Percentiles rank a stretch among this genome's conserved stretches.
Evolutionary conservation across 805 yeast species (phyloP).

Genomic region (Maudiozyma barnettii): DNA sequence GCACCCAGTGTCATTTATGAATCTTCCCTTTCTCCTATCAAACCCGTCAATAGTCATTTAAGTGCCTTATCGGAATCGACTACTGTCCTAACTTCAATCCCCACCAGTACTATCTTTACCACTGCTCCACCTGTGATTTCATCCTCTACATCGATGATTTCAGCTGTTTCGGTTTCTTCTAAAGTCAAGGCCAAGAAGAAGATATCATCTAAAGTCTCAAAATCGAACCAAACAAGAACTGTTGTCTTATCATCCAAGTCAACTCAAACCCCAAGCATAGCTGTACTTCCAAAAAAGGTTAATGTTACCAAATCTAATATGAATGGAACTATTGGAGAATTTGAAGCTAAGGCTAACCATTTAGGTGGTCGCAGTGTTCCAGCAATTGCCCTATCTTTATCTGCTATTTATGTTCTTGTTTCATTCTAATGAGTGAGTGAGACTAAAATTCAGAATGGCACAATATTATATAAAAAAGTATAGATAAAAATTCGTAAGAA

Average conservation of each 20-base stretch:
- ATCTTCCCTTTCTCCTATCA: not conserved
- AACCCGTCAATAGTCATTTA: too few species aligned
- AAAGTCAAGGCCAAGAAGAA: not conserved
- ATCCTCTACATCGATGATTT: not conserved
- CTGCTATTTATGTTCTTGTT: not conserved
- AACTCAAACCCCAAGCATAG: not conserved
- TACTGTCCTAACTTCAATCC: not conserved
- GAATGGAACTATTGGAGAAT: not conserved
- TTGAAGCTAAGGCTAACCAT: slow-evolving; percentile 8
- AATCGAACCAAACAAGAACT: not conserved
- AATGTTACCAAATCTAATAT: not conserved
- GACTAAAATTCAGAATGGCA: not conserved
- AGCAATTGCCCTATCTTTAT: not conserved
- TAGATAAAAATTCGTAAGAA: too few species aligned
- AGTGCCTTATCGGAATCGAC: not conserved
- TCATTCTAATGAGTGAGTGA: not conserved
- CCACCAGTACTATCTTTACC: not conserved
- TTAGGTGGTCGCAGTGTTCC: not conserved
- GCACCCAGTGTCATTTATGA: not conserved
- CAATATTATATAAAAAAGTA: too few species aligned
- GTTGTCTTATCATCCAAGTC: not conserved
- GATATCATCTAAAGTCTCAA: not conserved
- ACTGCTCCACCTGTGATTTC: not conserved
- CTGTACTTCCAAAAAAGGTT: not conserved
- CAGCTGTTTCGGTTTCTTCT: not conserved